phyloP scores from a whole-genome alignment of 2,329 filamentous ascomycete genomes.

The Coniochaeta sp. region DNA sequence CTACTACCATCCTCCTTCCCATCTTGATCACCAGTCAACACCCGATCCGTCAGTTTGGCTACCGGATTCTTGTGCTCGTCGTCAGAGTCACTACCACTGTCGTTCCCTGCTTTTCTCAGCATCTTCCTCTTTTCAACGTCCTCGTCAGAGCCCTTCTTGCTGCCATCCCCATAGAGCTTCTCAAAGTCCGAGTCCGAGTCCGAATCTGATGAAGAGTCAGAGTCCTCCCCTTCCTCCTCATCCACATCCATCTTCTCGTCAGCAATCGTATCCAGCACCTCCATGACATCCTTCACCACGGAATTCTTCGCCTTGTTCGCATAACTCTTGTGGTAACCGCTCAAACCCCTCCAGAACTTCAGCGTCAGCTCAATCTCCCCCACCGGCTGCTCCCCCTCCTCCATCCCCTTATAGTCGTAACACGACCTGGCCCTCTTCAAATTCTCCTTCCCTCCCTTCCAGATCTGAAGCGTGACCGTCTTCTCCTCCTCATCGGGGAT shows the following conservation, averaged over 20 bases:
- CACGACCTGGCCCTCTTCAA: conserved; percentile 26
- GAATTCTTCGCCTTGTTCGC: conserved; percentile 41
- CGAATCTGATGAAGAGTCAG: conserved; percentile 6
- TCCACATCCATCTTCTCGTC: conserved; percentile 40
- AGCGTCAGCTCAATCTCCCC: conserved; percentile 50
- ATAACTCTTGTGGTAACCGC: conserved; percentile 48
- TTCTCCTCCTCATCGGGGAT: conserved; percentile 59
- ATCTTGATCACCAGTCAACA: conserved; percentile 19
- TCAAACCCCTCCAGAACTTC: conserved; percentile 54
- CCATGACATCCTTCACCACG: conserved; percentile 52
- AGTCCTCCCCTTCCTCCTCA: conserved; percentile 8
- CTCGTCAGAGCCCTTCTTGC: conserved; percentile 19
- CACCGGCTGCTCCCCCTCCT: conserved; percentile 45
- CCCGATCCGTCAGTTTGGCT: conserved; percentile 14
- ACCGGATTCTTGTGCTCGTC: conserved; percentile 7
- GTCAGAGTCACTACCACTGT: conserved; percentile 8
- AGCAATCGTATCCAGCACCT: conserved; percentile 53
- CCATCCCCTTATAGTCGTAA: conserved; percentile 28
- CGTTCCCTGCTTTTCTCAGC: conserved; percentile 23
- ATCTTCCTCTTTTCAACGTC: conserved; percentile 17
- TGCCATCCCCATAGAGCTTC: conserved; percentile 10
- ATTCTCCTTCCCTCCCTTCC: conserved; percentile 54
- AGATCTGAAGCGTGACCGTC: conserved; percentile 52
- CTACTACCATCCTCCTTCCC: conserved; percentile 32
- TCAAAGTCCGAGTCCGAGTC: conserved; percentile 19